Base-by-base conservation (phyloP, 1,284 basidiomycete species). In the Hemileia vastatrix region DNA sequence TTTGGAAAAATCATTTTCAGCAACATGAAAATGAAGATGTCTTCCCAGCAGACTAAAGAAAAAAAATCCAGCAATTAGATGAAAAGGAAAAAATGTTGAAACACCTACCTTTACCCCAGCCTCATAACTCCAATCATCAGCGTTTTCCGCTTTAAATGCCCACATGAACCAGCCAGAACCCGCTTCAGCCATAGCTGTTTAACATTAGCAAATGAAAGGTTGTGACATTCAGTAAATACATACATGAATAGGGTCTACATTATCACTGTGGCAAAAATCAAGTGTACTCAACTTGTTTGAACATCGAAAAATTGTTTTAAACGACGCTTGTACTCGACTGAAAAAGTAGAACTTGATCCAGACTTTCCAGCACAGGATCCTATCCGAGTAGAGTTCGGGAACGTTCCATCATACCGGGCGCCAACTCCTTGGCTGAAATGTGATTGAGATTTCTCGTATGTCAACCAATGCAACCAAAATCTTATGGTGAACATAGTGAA, bases 121-220 rank as follows among this genome's bases (percentile, higher is more conserved):
- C 64, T 72, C 65, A 67, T 75, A 75, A 50, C 68, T 69, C 71
- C 74, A 76, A 23, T 76, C 76, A 53, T 71, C 70, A 1, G 71
- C 70, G 11, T 36, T 47, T 57, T 73, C 72, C n/a, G 83, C 85
- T 81, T 87, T 87, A 86, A 86, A 88, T 9, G 86, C 83, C 87
- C 87, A 88, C 72, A 81, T 86, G n/a, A 86, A 79, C 86, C 86
- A 89, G n/a, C 87, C 87, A 57, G 83, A 81, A 6, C 63, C 78
- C 79, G 32, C 83, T 80, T 60, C 57, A 27, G n/a, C n/a, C n/a
- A n/a, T n/a, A n/a, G n/a, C n/a, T n/a, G n/a, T n/a, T n/a, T n/a
- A n/a, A n/a, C n/a, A n/a, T n/a, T n/a, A n/a, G n/a, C n/a, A n/a
- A n/a, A n/a, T n/a, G n/a, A n/a, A n/a, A n/a, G n/a, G n/a, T n/a